Evolutionary conservation across 2,329 filamentous ascomycete genomes (phyloP), one percentile per base, ranked within the genome.

Genomic region (Pseudogymnoascus sp.): DNA sequence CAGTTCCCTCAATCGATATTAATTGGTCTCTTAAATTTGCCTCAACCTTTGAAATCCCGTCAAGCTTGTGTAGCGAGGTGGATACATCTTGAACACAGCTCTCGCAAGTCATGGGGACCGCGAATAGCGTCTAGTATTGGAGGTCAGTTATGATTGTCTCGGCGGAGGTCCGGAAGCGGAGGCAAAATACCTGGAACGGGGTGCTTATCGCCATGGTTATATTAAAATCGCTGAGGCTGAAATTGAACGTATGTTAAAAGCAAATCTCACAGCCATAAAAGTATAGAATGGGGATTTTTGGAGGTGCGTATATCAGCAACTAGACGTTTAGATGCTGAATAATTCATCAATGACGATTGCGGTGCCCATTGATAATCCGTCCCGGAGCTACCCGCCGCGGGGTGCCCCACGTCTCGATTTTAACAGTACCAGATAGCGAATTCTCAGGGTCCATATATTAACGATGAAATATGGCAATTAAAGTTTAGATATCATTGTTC

Each of bases 41-140:
- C 64, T 93, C 84, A 61, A 97, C 87, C 70, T 90, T 92, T 69
- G 82, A 83, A 73, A 97, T 89, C 42, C 92, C 92, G 70, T 85
- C 80, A 45, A 97, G 78, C 71, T 88, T 86, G 74, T 88, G 83
- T 59, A 97, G 78, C 58, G 90, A 87, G 66, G 84, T 83, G 70
- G 91, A 91, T 73, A 99, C 87, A 70, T 91, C 87, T 75, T 92
- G 88, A 74, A 96, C 85, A 78, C 94, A 97, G 72, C 83, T 80
- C 70, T 96, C 88, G 78, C 94, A 97, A 76, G 87, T 91, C 80
- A 97, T 87, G 61, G 92, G 92, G 69, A 97, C 94, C 66, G 93
- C 92, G 75, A 97, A 97, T 67, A 93, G 88, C 64, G 93, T 96
- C 88, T 97, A 45, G 15, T 52, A 45, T 35, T 29, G 36, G 15